Evolutionary conservation across 495 filamentous ascomycete species (phyloP), one percentile per base, ranked within the genome.

Genomic region (Cenococcum geophilum): DNA sequence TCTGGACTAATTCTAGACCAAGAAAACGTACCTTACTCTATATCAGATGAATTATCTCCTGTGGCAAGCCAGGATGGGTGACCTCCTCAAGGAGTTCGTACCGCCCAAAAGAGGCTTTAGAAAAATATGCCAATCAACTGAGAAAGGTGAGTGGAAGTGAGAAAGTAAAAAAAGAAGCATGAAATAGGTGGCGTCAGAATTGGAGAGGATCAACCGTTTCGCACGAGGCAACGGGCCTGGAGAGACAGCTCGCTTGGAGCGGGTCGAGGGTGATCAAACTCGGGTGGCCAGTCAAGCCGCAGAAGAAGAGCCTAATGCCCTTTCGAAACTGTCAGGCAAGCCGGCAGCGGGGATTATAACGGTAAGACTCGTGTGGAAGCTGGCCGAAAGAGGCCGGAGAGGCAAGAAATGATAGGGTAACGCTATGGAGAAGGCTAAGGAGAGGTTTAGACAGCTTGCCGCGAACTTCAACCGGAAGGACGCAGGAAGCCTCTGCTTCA

Each of bases 21-120:
- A n/a, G 25, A 21, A 14, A 61, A 68, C 65, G 59, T 68, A 68
- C 66, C 66, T 68, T 50, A 37, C 36, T 36, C 62, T 68, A 68
- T 68, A 68, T 65, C 62, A 65, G 37, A 43, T n/a, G 36, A 42
- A 22, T 62, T 59, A 54, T 21, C 11, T 27, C 25, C 32, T 57
- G 66, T 68, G 66, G 66, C 66, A 43, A 68, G 47, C 59, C 66
- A 62, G 66, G 58, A 53, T n/a, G 18, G 18, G 1, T n/a, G 32
- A 21, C 59, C 43, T 23, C 66, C 66, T 62, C 65, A 56, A 53
- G 54, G 45, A 66, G 20, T 57, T 56, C 32, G 62, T 50, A 62
- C 9, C 53, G 34, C 56, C 34, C 43, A 60, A 51, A 23, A 25
- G 50, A 53, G 34, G 36, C 49, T 12, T 45, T 58, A 11, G 37